A percentile compares a stretch with the other conserved stretches of the same genome.
These are phyloP conservation scores for Fallopia convolvulus DNA, from an alignment of 148 eudicot species.

Conservation along the genomic window DNA sequence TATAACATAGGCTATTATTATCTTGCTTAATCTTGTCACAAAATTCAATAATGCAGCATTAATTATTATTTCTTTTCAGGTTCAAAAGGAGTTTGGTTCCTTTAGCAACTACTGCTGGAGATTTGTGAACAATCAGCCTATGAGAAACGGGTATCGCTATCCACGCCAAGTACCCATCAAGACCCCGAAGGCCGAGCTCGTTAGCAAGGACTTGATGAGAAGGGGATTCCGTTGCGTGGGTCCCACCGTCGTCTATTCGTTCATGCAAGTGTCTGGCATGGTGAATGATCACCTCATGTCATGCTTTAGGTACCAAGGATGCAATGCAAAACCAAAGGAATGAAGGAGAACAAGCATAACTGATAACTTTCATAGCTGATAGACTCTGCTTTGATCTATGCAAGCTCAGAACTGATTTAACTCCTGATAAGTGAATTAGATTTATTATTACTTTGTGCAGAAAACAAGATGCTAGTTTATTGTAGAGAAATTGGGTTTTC, in stretches of 20 bases:
- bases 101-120: constrained; percentile 61
- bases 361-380: background rate
- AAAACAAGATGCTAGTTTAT: background rate
- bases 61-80: constrained; percentile 17
- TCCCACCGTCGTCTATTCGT: constrained; percentile 66
- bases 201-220: constrained; percentile 58
- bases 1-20: too few species aligned
- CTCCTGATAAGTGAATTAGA: background rate
- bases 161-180: constrained; percentile 57
- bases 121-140: constrained; percentile 49
- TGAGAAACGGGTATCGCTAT: constrained; percentile 38
- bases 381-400: background rate
- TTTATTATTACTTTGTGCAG: background rate
- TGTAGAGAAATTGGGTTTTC: background rate
- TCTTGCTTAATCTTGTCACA: background rate
- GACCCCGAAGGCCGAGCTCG: constrained; percentile 55
- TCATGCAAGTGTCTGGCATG: constrained; percentile 68
- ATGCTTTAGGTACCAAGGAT: constrained; percentile 49
- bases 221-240: constrained; percentile 73
- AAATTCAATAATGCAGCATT: background rate
- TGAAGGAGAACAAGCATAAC: background rate
- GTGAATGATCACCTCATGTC: constrained; percentile 66
- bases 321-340: constrained; percentile 16
- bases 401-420: background rate
- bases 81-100: constrained; percentile 64